These are phyloP conservation scores for Linderina pennispora DNA, from an alignment of 192 early-diverging fungal species.

Conservation along the genomic window DNA sequence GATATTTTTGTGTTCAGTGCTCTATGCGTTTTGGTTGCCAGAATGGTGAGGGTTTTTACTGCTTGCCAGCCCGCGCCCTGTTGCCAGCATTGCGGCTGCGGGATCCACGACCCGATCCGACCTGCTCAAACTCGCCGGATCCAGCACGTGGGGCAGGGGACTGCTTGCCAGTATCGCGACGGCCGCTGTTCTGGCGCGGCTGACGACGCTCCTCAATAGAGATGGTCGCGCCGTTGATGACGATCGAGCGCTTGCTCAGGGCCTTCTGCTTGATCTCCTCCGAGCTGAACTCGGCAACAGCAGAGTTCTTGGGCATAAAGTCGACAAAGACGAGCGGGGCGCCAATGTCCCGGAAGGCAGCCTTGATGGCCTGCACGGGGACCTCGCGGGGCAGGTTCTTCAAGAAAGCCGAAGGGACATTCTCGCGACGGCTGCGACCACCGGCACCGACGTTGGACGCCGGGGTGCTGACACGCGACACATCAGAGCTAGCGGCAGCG, in stretches of 20 bases:
- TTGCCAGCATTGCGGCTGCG: constrained; percentile 26
- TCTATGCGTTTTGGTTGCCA: background rate
- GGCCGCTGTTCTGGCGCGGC: constrained; percentile 29
- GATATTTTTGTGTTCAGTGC: background rate
- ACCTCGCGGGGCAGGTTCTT: constrained; percentile 52
- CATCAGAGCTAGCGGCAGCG: constrained; percentile 15
- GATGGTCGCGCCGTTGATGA: constrained; percentile 10
- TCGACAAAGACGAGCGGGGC: constrained; percentile 56
- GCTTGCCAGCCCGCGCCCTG: constrained; percentile 22
- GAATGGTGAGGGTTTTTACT: too few relatives aligned
- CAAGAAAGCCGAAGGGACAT: constrained; percentile 59
- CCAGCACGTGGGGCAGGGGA: constrained; percentile 11
- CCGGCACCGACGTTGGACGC: constrained; percentile 39
- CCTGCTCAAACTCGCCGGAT: constrained; percentile 43
- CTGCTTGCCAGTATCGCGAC: constrained; percentile 28
- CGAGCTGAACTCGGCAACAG: constrained; percentile 67
- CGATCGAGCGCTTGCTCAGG: constrained; percentile 34
- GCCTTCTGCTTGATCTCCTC: constrained; percentile 54
- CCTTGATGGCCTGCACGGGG: constrained; percentile 45
- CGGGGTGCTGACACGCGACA: constrained; percentile 30
- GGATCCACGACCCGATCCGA: constrained; percentile 32
- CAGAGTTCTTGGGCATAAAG: constrained; percentile 50
- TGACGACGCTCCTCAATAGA: constrained; percentile 36
- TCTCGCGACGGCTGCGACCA: constrained; percentile 26
- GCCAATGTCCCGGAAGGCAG: constrained; percentile 55